Conservation (phyloP, 1,284 basidiomycete genomes). For the Sphagnurus paluster region DNA sequence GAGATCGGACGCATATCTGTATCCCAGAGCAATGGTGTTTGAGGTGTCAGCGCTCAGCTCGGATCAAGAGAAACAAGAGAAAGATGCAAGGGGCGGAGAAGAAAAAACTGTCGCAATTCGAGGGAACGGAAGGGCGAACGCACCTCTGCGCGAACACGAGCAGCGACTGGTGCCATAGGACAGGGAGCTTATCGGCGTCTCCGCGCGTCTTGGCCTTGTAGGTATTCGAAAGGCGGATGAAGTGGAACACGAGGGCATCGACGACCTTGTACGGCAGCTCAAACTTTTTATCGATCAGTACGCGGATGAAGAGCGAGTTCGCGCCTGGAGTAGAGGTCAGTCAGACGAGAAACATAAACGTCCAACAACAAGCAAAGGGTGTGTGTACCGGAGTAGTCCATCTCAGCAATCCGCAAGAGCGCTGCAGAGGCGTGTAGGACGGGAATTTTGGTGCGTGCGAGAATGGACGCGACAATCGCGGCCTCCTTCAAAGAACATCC, state of each 20-base stretch:
- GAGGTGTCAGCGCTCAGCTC: neutral
- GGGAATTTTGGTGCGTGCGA: constrained; percentile 91
- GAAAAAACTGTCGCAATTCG: no score
- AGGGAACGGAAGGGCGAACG: constrained; percentile 18
- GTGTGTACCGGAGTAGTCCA: constrained; percentile 87
- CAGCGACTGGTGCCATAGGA: constrained; percentile 97
- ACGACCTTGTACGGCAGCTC: constrained; percentile 98
- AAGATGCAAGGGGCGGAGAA: no score
- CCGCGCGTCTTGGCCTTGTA: constrained; percentile 70
- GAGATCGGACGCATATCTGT: constrained; percentile 92
- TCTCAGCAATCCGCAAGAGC: constrained; percentile 88
- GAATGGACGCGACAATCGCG: constrained; percentile 90
- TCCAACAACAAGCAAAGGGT: neutral
- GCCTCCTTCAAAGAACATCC: constrained; percentile 95
- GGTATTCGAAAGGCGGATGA: constrained; percentile 91
- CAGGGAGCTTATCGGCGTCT: constrained; percentile 81
- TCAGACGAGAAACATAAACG: neutral
- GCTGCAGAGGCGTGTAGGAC: constrained; percentile 97
- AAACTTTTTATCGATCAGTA: constrained; percentile 97
- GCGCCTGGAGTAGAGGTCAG: constrained; percentile 54
- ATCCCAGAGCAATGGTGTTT: neutral
- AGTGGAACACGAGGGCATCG: constrained; percentile 97
- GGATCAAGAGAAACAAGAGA: neutral
- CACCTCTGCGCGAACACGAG: constrained; percentile 93
- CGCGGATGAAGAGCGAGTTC: constrained; percentile 96